Base-by-base conservation (phyloP, 2,329 filamentous ascomycete genomes). In the Aspergillus sp. region DNA sequence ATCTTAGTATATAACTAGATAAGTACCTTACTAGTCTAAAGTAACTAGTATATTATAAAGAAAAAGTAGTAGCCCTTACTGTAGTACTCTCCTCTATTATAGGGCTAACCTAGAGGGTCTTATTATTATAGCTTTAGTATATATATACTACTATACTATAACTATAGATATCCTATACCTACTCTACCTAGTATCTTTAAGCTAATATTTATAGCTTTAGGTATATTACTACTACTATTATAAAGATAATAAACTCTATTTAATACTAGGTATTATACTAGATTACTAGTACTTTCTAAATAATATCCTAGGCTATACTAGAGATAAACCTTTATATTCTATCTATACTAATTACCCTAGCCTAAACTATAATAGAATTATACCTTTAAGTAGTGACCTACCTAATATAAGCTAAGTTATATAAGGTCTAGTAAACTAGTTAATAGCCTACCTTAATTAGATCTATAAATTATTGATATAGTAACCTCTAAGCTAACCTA, bases 141-240 rank as follows among this genome's bases (percentile, higher is more conserved):
- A 50, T 61, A 10, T 60, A 61, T 37, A 46, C n/a, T 49, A 53
- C 50, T 13, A 53, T 61, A 28, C 47, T 56, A 5, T 33, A 60
- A 6, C 54, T 50, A 2, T 46, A 60, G 32, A 59, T 62, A 41
- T 44, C 59, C 7, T 63, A 58, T 39, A 51, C 46, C 3, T 61
- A 49, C 40, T 64, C 56, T 7, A 52, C 51, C 32, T 62, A 57
- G 59, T 46, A 54, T 42, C 47, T 37, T 43, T 30, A 33, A 7
- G 27, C 35, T 28, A 44, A 41, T 31, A 31, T 30, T 4, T 19
- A 19, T 19, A 19, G 19, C 19, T 19, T 19, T 19, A 19, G 4
- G 19, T 19, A 19, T 19, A 19, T 19, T 19, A 19, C 19, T 19
- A 19, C 19, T 19, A 19, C 4, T 19, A 19, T 19, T 2, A 4